Evolutionary conservation across 768 basidiomycete genomes (phyloP).

Genomic region (Dacryopinax spathularia): DNA sequence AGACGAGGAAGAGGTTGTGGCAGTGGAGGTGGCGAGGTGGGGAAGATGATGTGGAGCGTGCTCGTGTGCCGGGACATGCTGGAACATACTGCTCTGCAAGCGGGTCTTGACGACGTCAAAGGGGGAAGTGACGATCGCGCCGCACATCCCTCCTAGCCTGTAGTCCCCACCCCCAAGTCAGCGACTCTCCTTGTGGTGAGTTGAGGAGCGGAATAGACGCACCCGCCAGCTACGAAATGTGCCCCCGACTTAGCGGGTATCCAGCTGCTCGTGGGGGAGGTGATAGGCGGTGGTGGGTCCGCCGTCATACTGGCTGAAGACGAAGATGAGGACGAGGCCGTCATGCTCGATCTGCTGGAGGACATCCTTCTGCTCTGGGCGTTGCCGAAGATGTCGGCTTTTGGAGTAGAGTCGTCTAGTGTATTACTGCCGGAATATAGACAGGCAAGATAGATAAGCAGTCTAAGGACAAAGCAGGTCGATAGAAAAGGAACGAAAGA

Average conservation of each 20-base stretch:
- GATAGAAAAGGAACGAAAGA: too few species aligned
- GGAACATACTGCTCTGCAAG: constrained; percentile 79
- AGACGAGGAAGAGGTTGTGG: not conserved
- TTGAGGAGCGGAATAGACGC: constrained; percentile 20
- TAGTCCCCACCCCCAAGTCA: not conserved
- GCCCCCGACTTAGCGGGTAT: constrained; percentile 67
- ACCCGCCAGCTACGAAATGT: constrained; percentile 82
- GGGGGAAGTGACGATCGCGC: constrained; percentile 89
- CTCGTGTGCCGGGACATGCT: constrained; percentile 23
- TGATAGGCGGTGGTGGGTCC: constrained; percentile 6
- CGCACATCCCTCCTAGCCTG: constrained; percentile 94
- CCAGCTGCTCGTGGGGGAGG: constrained; percentile 10
- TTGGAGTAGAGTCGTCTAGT: too few species aligned
- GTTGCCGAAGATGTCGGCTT: too few species aligned
- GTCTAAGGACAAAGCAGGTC: too few species aligned
- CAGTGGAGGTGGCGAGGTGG: not conserved
- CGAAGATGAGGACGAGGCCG: too few species aligned
- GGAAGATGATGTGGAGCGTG: constrained; percentile 17
- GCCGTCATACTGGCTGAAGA: too few species aligned
- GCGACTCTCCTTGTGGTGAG: not conserved
- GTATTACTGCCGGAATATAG: too few species aligned
- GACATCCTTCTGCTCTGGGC: too few species aligned
- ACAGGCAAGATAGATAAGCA: too few species aligned
- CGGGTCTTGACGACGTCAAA: constrained; percentile 98
- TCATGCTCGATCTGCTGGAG: too few species aligned